These are phyloP conservation scores for Casuarina equisetifolia DNA, from an alignment of 306 rosid species.

Conservation along the genomic window DNA sequence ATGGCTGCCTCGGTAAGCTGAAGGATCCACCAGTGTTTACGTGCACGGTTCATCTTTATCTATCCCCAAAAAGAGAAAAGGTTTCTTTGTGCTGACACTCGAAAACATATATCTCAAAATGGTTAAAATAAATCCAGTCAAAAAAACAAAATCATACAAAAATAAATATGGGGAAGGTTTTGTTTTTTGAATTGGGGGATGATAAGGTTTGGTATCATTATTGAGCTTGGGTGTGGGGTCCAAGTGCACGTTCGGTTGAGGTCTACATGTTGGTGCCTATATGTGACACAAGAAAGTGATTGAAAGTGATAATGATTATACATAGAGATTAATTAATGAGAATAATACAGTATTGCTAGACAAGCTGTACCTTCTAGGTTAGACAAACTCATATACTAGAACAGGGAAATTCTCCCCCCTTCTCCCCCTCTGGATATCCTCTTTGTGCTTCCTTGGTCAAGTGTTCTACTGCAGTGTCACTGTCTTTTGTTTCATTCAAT, in stretches of 20 bases:
- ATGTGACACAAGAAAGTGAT: constrained; percentile 51
- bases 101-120: too few relatives aligned
- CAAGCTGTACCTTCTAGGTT: constrained; percentile 50
- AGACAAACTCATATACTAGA: constrained; percentile 36
- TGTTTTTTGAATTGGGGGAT: neutral
- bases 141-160: too few relatives aligned
- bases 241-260: constrained; percentile 44
- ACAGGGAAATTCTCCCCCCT: constrained; percentile 20
- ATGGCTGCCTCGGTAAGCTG: too few relatives aligned
- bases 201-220: constrained; percentile 56
- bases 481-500: constrained; percentile 48
- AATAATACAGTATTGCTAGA: constrained; percentile 51
- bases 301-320: constrained; percentile 38
- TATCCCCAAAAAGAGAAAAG: too few relatives aligned
- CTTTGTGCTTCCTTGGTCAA: constrained; percentile 26
- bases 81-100: too few relatives aligned
- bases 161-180: neutral
- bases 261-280: constrained; percentile 66
- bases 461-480: constrained; percentile 41
- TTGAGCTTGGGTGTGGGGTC: constrained; percentile 45
- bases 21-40: too few relatives aligned
- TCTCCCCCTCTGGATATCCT: constrained; percentile 17
- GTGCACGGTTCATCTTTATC: too few relatives aligned
- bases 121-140: too few relatives aligned
- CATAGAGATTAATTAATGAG: constrained; percentile 36